Evolutionary conservation across 1,139 yeast species (phyloP).

Genomic region (Kluyveromyces sp.): DNA sequence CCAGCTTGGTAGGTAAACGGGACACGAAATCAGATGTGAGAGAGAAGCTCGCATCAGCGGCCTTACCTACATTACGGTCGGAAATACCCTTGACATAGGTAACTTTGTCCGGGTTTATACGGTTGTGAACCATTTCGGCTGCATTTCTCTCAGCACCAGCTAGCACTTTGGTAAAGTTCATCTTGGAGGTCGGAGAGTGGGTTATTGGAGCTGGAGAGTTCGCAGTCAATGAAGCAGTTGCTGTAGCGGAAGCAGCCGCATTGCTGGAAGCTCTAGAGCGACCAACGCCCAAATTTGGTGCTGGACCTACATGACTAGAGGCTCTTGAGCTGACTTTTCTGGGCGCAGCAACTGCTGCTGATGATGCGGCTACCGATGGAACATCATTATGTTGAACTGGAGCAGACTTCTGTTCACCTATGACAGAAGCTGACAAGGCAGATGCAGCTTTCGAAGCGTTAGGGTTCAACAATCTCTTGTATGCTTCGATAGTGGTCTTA

Average conservation of each 20-base stretch:
- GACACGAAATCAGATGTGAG: slow-evolving; percentile 13
- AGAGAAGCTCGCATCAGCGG: slow-evolving; percentile 15
- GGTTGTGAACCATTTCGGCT: slow-evolving; percentile 19
- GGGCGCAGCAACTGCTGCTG: not conserved
- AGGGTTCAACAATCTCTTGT: slow-evolving; percentile 46
- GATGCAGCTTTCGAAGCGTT: slow-evolving; percentile 27
- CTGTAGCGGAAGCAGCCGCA: not conserved
- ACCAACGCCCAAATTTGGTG: not conserved
- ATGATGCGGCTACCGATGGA: not conserved
- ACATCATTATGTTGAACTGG: not conserved
- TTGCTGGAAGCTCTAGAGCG: slow-evolving; percentile 4
- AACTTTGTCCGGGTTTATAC: slow-evolving; percentile 21
- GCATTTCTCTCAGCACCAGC: slow-evolving; percentile 27
- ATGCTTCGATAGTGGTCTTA: slow-evolving; percentile 56
- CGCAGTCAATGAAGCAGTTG: slow-evolving; percentile 1
- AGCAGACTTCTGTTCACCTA: not conserved
- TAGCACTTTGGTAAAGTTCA: slow-evolving; percentile 24
- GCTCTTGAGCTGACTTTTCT: not conserved
- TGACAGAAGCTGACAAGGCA: not conserved
- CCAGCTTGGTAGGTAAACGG: slow-evolving; percentile 15
- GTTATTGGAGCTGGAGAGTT: slow-evolving; percentile 4
- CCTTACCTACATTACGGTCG: slow-evolving; percentile 14
- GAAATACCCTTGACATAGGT: slow-evolving; percentile 19
- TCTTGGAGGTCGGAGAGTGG: slow-evolving; percentile 14
- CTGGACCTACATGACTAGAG: not conserved